These are phyloP conservation scores for Aspergillus ostianus DNA, from an alignment of 495 filamentous ascomycete genomes.

Conservation along the genomic window DNA sequence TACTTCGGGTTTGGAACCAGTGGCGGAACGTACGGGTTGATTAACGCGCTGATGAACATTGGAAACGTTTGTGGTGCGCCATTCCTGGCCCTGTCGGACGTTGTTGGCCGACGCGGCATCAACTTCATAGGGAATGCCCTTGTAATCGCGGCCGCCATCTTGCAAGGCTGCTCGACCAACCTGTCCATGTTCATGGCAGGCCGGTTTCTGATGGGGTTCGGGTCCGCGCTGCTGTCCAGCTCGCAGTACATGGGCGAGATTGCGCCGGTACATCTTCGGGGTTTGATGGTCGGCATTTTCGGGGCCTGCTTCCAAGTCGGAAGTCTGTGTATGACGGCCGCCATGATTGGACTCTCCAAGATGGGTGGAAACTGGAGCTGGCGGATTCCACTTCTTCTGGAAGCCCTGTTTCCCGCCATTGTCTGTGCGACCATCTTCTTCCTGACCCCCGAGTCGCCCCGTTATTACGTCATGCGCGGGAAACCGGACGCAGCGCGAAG, in stretches of 20 bases:
- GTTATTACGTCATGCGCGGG: slow-evolving; percentile 40
- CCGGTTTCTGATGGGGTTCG: slow-evolving; percentile 43
- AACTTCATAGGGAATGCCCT: slow-evolving; percentile 40
- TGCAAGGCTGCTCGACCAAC: slow-evolving; percentile 36
- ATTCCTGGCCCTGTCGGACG: slow-evolving; percentile 36
- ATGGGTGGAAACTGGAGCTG: slow-evolving; percentile 30
- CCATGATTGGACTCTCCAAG: slow-evolving; percentile 35
- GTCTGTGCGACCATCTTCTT: slow-evolving; percentile 39
- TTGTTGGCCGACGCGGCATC: slow-evolving; percentile 40
- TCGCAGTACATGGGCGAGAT: slow-evolving; percentile 47
- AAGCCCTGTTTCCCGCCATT: slow-evolving; percentile 37
- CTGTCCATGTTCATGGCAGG: slow-evolving; percentile 40
- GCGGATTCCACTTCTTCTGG: slow-evolving; percentile 38
- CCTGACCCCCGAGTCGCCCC: slow-evolving; percentile 40
- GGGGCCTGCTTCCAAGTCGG: slow-evolving; percentile 45
- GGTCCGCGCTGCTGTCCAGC: slow-evolving; percentile 36
- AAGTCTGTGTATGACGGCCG: slow-evolving; percentile 34
- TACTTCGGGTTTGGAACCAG: slow-evolving; percentile 30
- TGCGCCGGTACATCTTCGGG: slow-evolving; percentile 41
- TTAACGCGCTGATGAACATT: slow-evolving; percentile 42
- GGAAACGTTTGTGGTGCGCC: slow-evolving; percentile 37
- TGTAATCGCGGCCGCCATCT: slow-evolving; percentile 36
- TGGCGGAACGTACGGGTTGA: slow-evolving; percentile 31
- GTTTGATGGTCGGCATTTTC: slow-evolving; percentile 44
- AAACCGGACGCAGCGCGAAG: slow-evolving; percentile 32